These are phyloP conservation scores for Pseudocercospora pini-densiflorae DNA, from an alignment of 2,329 filamentous ascomycete species.

Conservation along the genomic window DNA sequence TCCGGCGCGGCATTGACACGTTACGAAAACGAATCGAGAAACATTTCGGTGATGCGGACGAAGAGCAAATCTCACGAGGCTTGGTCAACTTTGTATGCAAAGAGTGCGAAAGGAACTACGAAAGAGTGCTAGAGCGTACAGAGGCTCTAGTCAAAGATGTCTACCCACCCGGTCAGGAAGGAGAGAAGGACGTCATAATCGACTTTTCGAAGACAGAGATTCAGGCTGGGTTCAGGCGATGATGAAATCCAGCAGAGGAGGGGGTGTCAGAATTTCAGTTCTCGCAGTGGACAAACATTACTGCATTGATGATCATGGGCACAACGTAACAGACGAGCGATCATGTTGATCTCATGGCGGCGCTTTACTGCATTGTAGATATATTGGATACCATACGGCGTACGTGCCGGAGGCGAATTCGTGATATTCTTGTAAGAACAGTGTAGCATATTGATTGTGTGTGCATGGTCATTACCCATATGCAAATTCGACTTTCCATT, in stretches of 20 bases:
- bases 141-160: constrained; percentile 48
- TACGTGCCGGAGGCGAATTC: background rate
- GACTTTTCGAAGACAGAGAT: constrained; percentile 43
- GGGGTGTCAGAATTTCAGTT: background rate
- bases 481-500: too few species aligned
- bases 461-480: too few species aligned
- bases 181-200: constrained; percentile 50
- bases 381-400: background rate
- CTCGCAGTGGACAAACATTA: background rate
- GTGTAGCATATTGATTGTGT: constrained; percentile 1
- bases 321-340: background rate
- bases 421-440: background rate
- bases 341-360: background rate
- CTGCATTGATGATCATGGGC: constrained; percentile 3
- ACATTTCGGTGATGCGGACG: constrained; percentile 90
- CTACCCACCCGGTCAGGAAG: constrained; percentile 42
- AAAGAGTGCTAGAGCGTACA: constrained; percentile 56
- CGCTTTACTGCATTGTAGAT: constrained; percentile 4
- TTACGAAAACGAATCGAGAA: constrained; percentile 93
- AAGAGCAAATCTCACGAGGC: constrained; percentile 65
- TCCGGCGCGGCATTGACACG: constrained; percentile 78
- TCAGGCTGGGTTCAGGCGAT: constrained; percentile 39
- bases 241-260: background rate
- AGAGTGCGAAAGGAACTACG: constrained; percentile 63
- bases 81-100: constrained; percentile 64